Conservation (phyloP, 108 stramenopile species). For the Cyclostephanos tholiformis region DNA sequence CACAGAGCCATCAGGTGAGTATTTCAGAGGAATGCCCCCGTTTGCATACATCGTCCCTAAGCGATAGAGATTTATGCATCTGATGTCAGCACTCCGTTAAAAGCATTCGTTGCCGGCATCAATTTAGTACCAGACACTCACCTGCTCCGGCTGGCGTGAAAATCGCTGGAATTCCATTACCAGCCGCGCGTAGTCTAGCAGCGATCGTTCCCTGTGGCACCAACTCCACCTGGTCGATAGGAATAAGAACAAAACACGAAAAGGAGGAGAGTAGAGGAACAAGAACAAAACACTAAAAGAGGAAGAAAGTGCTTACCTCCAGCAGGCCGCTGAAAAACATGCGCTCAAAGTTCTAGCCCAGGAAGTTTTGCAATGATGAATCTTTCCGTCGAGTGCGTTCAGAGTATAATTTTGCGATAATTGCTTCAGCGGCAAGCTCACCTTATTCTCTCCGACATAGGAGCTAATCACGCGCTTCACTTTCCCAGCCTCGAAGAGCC, state of each 20-base stretch:
- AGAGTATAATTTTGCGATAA: not conserved
- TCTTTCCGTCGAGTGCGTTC: not conserved
- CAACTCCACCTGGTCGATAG: too few relatives aligned
- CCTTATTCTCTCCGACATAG: constrained; percentile 95
- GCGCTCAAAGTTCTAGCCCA: constrained; percentile 68
- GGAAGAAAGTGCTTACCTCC: too few relatives aligned
- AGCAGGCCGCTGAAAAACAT: constrained; percentile 84
- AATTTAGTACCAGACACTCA: not conserved
- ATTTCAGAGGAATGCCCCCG: constrained; percentile 92
- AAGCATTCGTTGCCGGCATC: not conserved
- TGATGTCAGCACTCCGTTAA: not conserved
- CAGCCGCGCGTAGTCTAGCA: constrained; percentile 82
- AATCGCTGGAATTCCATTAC: constrained; percentile 91
- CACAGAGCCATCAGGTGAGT: constrained; percentile 75
- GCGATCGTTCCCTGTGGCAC: constrained; percentile 92
- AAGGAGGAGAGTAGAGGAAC: too few relatives aligned
- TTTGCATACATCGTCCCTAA: constrained; percentile 78
- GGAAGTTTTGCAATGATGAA: not conserved
- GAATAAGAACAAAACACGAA: too few relatives aligned
- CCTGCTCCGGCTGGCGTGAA: constrained; percentile 92
- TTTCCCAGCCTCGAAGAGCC: constrained; percentile 75
- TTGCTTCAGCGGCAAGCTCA: not conserved
- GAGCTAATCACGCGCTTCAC: constrained; percentile 84
- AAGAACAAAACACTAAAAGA: too few relatives aligned
- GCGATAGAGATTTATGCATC: not conserved